Evolutionary conservation across 2,329 filamentous ascomycete genomes (phyloP).

Genomic region (Dothidotthia symphoricarpi): DNA sequence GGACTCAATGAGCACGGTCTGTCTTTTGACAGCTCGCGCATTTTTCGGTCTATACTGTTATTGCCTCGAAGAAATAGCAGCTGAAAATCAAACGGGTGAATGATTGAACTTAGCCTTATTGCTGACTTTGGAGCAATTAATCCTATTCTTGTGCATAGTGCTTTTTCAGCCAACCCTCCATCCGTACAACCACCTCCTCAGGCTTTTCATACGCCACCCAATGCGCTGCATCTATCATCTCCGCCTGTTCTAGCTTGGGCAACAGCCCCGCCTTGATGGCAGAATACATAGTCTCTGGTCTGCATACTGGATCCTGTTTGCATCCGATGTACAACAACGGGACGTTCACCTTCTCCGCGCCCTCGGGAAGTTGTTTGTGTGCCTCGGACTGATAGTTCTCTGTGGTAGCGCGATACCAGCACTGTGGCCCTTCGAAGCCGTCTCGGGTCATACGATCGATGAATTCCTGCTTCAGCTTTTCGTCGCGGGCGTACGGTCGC

Average conservation of each 20-base stretch:
- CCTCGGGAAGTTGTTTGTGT: conserved; percentile 25
- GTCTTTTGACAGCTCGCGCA: no score
- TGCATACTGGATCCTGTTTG: conserved; percentile 38
- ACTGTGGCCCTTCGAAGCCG: conserved; percentile 38
- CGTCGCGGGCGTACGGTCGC: conserved; percentile 37
- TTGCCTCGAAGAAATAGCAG: no score
- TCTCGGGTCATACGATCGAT: conserved; percentile 34
- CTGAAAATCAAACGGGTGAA: no score
- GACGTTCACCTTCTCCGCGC: conserved; percentile 31
- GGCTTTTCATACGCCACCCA: conserved; percentile 41
- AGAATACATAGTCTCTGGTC: conserved; percentile 30
- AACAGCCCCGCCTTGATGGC: conserved; percentile 27
- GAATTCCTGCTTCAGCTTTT: conserved; percentile 35
- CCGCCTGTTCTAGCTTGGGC: conserved; percentile 32
- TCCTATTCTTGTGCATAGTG: conserved; percentile 6
- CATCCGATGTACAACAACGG: conserved; percentile 41
- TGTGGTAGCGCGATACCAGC: conserved; percentile 39
- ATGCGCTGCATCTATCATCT: conserved; percentile 37
- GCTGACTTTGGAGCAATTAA: no score
- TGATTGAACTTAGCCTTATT: no score
- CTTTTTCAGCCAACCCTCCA: conserved; percentile 21
- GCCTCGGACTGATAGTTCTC: conserved; percentile 26
- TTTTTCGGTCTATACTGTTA: no score
- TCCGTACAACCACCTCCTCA: conserved; percentile 23
- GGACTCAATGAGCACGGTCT: no score